A percentile compares a stretch with the other conserved stretches of the same genome.
Conservation (phyloP, 2,329 filamentous ascomycete genomes). For the Coleophoma cylindrospora region DNA sequence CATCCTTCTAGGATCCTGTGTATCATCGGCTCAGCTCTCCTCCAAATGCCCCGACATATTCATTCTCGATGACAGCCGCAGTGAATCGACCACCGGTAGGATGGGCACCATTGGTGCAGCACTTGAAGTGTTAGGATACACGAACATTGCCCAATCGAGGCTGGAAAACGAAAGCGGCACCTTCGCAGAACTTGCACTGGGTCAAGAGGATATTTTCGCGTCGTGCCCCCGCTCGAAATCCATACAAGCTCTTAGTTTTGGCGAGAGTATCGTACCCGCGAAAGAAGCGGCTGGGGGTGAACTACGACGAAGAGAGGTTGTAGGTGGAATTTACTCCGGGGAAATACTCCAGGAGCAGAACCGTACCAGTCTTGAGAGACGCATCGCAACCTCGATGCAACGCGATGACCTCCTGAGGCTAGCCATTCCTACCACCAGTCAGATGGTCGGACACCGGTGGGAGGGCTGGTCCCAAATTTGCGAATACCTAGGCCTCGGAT, state of each 20-base stretch:
- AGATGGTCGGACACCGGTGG: not conserved
- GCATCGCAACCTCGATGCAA: not conserved
- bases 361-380: not conserved
- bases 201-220: too few relatives aligned
- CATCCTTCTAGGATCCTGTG: not conserved
- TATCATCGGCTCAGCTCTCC: not conserved
- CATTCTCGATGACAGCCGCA: not conserved
- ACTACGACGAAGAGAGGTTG: too few relatives aligned
- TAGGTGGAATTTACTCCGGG: not conserved
- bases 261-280: not conserved
- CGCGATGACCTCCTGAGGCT: not conserved
- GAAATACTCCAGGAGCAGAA: not conserved
- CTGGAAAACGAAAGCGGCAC: not conserved
- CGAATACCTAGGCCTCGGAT: not conserved
- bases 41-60: not conserved
- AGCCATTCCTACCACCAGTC: not conserved
- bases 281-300: too few relatives aligned
- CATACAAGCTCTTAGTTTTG: not conserved
- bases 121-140: not conserved
- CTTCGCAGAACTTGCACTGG: too few relatives aligned
- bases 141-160: not conserved
- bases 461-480: not conserved
- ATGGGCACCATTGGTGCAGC: not conserved
- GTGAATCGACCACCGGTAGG: not conserved
- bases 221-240: not conserved